Evolutionary conservation across 306 rosid species (phyloP), one percentile per base, ranked within the genome.

Genomic region (Pterocarpus santalinus): DNA sequence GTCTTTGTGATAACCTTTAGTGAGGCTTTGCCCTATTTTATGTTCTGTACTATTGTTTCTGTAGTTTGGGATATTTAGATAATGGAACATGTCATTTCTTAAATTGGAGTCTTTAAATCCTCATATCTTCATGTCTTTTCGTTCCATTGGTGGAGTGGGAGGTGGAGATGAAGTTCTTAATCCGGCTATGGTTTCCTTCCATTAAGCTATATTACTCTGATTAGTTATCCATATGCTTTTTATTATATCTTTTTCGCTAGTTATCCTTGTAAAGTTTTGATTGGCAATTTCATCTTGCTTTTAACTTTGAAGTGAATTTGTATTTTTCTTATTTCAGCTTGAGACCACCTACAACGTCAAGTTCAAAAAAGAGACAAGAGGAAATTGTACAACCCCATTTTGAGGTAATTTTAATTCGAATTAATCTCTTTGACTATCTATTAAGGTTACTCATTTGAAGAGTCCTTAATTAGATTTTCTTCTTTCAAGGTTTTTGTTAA

Each of bases 321-420:
- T 58, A 57, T 56, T 77, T 71, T 72, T 68, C 75, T 58, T 73
- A 66, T 88, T 77, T 84, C 80, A 95, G 99, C 81, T 86, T 95
- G 88, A 90, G 86, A 81, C 86, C 90, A 65, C 80, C 92, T 35
- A 69, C 80, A 16, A 5, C 46, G 1, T 51, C 66, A 56, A 62
- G 72, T 83, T 84, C 82, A 32, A 93, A 85, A 85, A 89, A 67
- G 90, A 95, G 73, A 83, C 90, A 76, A 73, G 97, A 91, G 83
- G 94, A 71, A 67, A 65, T 46, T 84, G 69, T 60, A 28, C 92
- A 84, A 41, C 88, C 64, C n/a, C 80, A 77, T 56, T 49, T 39
- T 2, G 95, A 95, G 97, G 98, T 92, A 85, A 88, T 9, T 47
- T 13, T 38, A 51, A 38, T 41, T 78, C 36, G 5, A 49, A 41